These are phyloP conservation scores for Chrysoporthe cubensis DNA, from an alignment of 2,329 filamentous ascomycete species.

Conservation along the genomic window DNA sequence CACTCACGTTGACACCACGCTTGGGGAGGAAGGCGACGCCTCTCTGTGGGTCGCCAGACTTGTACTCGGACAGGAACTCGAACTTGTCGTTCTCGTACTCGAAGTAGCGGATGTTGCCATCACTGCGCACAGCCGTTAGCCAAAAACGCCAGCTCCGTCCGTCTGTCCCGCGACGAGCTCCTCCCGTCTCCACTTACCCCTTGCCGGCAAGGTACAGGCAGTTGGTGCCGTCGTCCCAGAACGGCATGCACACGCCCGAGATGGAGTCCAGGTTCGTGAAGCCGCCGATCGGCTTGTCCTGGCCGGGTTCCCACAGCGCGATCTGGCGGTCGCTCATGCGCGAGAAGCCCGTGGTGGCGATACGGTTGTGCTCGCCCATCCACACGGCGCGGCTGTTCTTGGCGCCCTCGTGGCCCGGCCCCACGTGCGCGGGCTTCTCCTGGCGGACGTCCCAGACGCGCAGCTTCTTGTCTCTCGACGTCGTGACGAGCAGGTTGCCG, in stretches of 20 bases:
- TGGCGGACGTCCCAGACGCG: slow-evolving; percentile 97
- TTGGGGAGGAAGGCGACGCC: slow-evolving; percentile 94
- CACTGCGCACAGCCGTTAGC: slow-evolving; percentile 54
- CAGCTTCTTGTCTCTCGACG: slow-evolving; percentile 96
- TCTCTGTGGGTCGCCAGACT: slow-evolving; percentile 92
- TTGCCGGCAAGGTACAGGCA: slow-evolving; percentile 96
- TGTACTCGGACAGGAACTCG: slow-evolving; percentile 95
- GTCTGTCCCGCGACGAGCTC: background rate
- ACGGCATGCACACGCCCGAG: slow-evolving; percentile 98
- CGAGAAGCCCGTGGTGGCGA: slow-evolving; percentile 96
- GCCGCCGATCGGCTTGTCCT: slow-evolving; percentile 82
- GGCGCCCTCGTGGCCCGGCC: slow-evolving; percentile 83
- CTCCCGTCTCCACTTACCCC: slow-evolving; percentile 72
- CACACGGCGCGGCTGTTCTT: slow-evolving; percentile 98
- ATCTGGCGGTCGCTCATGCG: slow-evolving; percentile 98
- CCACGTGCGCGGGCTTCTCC: slow-evolving; percentile 84
- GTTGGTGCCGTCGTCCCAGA: slow-evolving; percentile 95
- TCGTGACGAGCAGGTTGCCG: slow-evolving; percentile 85
- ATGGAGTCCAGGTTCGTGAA: slow-evolving; percentile 93
- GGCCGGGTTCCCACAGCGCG: slow-evolving; percentile 91
- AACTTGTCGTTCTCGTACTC: slow-evolving; percentile 99
- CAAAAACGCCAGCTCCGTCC: too few relatives aligned
- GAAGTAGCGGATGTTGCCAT: slow-evolving; percentile 98
- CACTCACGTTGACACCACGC: slow-evolving; percentile 82
- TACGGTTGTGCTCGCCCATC: slow-evolving; percentile 95